Conservation (phyloP, 1,284 basidiomycete species). For the Lentinula novae-zelandiae region DNA sequence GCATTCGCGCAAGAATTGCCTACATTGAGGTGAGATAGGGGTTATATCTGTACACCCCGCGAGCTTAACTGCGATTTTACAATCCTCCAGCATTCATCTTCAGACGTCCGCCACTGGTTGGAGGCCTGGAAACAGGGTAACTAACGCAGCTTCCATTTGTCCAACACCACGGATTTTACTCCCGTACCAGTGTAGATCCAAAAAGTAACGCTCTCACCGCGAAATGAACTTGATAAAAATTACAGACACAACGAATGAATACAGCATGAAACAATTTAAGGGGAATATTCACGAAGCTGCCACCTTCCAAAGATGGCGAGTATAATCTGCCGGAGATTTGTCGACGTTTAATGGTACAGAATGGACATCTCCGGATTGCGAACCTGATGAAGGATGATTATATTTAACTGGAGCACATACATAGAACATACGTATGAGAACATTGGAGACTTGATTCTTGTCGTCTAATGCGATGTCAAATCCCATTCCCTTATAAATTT, state of each 20-base stretch:
- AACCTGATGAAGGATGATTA: constrained; percentile 32
- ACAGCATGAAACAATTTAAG: background rate
- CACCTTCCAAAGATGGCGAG: constrained; percentile 53
- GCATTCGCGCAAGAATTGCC: constrained; percentile 13
- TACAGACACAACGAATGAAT: background rate
- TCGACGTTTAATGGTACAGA: constrained; percentile 30
- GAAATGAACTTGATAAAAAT: too few relatives aligned
- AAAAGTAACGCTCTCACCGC: too few relatives aligned
- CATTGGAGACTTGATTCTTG: constrained; percentile 46
- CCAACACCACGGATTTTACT: background rate
- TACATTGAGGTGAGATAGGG: constrained; percentile 11
- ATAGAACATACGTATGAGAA: constrained; percentile 60
- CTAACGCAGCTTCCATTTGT: background rate
- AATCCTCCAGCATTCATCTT: constrained; percentile 2
- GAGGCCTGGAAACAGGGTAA: constrained; percentile 6
- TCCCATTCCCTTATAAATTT: constrained; percentile 65
- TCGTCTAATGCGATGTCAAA: constrained; percentile 62
- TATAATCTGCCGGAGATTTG: constrained; percentile 32
- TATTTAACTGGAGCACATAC: background rate
- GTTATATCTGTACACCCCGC: background rate
- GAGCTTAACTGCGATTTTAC: background rate
- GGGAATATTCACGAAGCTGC: constrained; percentile 42
- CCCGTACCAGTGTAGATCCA: background rate
- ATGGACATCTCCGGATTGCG: constrained; percentile 61
- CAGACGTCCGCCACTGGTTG: constrained; percentile 5